A percentile compares a stretch with the other conserved stretches of the same genome.
phyloP scores from a whole-genome alignment of 2,329 filamentous ascomycete genomes.

The Alternaria alternata region DNA sequence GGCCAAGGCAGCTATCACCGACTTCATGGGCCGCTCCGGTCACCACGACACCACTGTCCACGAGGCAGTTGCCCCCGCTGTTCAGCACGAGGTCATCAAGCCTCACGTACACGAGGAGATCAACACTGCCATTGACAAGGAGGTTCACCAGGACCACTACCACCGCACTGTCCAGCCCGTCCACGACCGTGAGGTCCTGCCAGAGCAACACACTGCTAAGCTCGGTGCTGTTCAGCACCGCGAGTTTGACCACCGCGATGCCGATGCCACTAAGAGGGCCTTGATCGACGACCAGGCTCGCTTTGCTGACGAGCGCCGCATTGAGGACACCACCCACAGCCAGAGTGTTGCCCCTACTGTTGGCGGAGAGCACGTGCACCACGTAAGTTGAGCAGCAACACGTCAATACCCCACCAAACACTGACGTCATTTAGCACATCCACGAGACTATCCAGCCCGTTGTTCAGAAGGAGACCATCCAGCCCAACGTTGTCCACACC shows the following conservation, averaged over 20 bases:
- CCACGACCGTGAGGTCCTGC: slow-evolving; percentile 61
- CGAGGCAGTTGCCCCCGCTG: slow-evolving; percentile 67
- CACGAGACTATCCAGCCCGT: slow-evolving; percentile 76
- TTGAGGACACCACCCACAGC: slow-evolving; percentile 60
- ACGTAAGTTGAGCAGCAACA: slow-evolving; percentile 43
- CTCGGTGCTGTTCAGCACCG: slow-evolving; percentile 67
- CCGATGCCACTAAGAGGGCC: slow-evolving; percentile 44
- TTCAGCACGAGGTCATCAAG: slow-evolving; percentile 68
- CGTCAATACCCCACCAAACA: not conserved
- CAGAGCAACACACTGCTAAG: slow-evolving; percentile 70
- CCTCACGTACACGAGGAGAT: slow-evolving; percentile 69
- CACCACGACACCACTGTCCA: slow-evolving; percentile 76
- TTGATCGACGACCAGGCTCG: slow-evolving; percentile 59
- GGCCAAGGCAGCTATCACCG: slow-evolving; percentile 68
- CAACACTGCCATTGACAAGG: slow-evolving; percentile 70
- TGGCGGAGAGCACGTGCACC: slow-evolving; percentile 70
- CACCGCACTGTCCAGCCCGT: slow-evolving; percentile 75
- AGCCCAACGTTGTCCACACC: slow-evolving; percentile 74
- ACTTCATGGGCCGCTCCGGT: slow-evolving; percentile 67
- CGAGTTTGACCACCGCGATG: slow-evolving; percentile 67
- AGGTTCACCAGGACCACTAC: slow-evolving; percentile 76
- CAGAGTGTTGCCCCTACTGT: slow-evolving; percentile 59
- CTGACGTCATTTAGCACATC: slow-evolving; percentile 55
- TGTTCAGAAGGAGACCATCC: slow-evolving; percentile 72
- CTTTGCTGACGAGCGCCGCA: slow-evolving; percentile 61